Base-by-base conservation (phyloP, 495 filamentous ascomycete species). In the Letharia columbiana region DNA sequence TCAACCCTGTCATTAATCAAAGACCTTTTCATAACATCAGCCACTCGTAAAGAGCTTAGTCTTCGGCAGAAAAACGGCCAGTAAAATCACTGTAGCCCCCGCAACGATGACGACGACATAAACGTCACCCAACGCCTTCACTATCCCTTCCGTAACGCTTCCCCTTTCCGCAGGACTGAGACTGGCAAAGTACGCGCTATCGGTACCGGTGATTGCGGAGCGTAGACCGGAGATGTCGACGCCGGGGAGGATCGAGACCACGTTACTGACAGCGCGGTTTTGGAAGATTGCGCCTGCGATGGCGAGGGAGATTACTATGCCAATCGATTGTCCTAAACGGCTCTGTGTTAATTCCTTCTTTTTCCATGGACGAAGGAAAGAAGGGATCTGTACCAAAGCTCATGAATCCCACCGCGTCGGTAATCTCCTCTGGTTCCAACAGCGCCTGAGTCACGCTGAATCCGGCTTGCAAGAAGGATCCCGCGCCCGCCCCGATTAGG, bases 391-490 rank as follows among this genome's bases (percentile, higher is more conserved):
- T 44, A 44, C 41, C 41, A 44, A 44, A 44, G 12, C 41, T 81
- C 67, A 86, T 84, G 67, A 84, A 78, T 11, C 77, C 80, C 12
- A 86, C 75, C 6, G 78, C 82, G 44, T 74, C 68, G 2, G 78
- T 67, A 11, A 79, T 68, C 10, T 80, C 72, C 3, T 74, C 60
- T 1, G 76, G 68, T 1, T 67, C 39, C 17, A 81, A 78, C 7
- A 77, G 77, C 2, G 81, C 76, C 67, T 84, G 81, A 4, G 79
- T 79, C n/a, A 88, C 78, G 0, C 81, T 76, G 71, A 83, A 85
- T 11, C 76, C 72, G 1, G 81, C 77, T 67, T 84, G 81, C 28
- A 81, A 69, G 64, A 77, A 82, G 33, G 77, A 67, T 11, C 87
- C 86, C 0, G 69, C 67, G 3, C 86, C 86, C 45, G 83, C 66